Evolutionary conservation across 1,284 basidiomycete genomes (phyloP).

Genomic region (Ustilago curta): DNA sequence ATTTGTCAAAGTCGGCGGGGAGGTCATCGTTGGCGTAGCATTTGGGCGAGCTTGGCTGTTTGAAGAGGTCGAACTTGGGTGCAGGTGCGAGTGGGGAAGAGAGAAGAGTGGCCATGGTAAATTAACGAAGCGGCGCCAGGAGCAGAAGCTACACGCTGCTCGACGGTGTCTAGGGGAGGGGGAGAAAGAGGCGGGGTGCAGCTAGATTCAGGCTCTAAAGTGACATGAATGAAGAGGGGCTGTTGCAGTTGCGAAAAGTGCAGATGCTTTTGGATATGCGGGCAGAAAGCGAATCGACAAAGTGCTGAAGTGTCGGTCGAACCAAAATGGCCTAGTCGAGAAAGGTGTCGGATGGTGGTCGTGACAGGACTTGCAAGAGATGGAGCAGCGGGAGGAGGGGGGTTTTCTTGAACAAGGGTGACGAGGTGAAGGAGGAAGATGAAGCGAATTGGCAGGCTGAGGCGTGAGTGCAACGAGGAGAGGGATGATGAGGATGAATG

Average conservation of each 20-base stretch:
- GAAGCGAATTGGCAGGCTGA: neutral
- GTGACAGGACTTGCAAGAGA: neutral
- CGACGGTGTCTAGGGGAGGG: neutral
- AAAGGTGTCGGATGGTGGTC: neutral
- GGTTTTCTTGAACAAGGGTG: neutral
- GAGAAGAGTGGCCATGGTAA: slow-evolving; percentile 42
- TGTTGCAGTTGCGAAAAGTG: neutral
- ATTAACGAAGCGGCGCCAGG: neutral
- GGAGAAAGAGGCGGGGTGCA: neutral
- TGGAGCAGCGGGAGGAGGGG: slow-evolving; percentile 3
- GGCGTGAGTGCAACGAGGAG: slow-evolving; percentile 2
- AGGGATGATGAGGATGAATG: slow-evolving; percentile 11
- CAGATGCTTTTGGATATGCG: neutral
- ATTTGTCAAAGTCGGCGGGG: slow-evolving; percentile 63
- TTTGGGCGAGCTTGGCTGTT: slow-evolving; percentile 54
- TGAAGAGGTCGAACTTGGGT: slow-evolving; percentile 48
- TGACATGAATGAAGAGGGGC: slow-evolving; percentile 13
- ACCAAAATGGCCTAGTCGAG: neutral
- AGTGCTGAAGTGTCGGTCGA: neutral
- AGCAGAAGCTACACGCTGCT: neutral
- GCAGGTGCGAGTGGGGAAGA: slow-evolving; percentile 44
- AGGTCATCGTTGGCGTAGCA: slow-evolving; percentile 48
- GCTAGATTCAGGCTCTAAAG: slow-evolving; percentile 1
- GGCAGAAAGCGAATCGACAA: neutral
- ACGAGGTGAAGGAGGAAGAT: neutral